Percentiles rank a stretch among this genome's conserved stretches.
phyloP scores from a whole-genome alignment of 345 rosid species.

The Hibiscus trionum region DNA sequence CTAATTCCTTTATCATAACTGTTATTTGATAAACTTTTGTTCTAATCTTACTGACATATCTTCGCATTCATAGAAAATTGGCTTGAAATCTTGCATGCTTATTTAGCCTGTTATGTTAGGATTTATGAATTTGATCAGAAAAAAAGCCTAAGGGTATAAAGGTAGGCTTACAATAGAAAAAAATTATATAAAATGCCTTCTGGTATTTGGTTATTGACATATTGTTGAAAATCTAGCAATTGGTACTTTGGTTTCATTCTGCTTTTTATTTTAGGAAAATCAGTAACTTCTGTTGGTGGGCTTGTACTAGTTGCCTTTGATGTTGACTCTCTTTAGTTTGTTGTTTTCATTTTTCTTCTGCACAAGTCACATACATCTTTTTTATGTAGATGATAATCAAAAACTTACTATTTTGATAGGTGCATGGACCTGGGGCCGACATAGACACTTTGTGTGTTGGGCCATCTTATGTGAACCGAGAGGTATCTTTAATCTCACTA shows the following conservation, averaged over 20 bases:
- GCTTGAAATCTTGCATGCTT: background rate
- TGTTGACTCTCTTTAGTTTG: background rate
- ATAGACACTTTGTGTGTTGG: constrained; percentile 91
- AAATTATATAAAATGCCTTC: background rate
- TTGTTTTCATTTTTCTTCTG: background rate
- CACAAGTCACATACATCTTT: background rate
- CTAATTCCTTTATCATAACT: background rate
- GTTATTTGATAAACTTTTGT: background rate
- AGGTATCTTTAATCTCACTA: constrained; percentile 32
- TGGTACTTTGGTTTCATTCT: background rate
- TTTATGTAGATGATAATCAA: background rate
- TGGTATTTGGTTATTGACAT: background rate
- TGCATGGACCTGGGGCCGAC: constrained; percentile 92
- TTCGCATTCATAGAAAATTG: background rate
- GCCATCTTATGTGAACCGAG: constrained; percentile 85
- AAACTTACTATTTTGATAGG: constrained; percentile 29
- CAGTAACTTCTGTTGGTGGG: background rate
- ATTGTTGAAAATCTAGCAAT: background rate
- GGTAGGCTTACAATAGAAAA: background rate
- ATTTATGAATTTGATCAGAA: background rate
- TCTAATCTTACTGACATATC: background rate
- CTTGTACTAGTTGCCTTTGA: background rate
- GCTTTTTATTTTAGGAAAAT: background rate
- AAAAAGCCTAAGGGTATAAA: background rate
- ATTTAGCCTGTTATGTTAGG: background rate